Conservation (phyloP, 805 yeast genomes). For the Metschnikowia orientalis region DNA sequence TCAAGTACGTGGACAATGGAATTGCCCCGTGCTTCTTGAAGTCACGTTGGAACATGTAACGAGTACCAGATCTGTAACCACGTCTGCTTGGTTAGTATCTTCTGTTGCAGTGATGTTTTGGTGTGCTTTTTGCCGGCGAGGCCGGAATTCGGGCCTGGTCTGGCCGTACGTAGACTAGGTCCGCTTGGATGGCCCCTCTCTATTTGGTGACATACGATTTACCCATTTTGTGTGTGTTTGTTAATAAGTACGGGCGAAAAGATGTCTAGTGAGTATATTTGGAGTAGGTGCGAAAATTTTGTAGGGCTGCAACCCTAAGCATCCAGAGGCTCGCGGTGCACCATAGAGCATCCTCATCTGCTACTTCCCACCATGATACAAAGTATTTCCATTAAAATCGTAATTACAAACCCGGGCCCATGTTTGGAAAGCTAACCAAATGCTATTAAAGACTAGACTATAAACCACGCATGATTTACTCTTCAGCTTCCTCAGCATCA, state of each 20-base stretch:
- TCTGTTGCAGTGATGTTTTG: no score
- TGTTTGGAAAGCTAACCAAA: constrained; percentile 17
- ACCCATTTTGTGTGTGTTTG: constrained; percentile 27
- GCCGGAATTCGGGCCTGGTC: no score
- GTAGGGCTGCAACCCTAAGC: constrained; percentile 10
- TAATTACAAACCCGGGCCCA: constrained; percentile 3
- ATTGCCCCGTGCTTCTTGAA: constrained; percentile 95
- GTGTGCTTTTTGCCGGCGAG: no score
- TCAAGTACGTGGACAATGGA: constrained; percentile 94
- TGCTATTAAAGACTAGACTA: constrained; percentile 14
- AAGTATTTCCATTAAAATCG: background rate
- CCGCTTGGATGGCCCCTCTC: no score
- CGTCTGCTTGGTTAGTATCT: constrained; percentile 48
- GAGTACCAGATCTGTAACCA: constrained; percentile 99
- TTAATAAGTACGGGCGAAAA: no score
- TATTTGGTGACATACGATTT: constrained; percentile 33
- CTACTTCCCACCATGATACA: no score
- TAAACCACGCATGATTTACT: constrained; percentile 44
- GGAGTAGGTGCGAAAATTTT: background rate
- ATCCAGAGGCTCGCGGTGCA: no score
- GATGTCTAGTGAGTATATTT: no score
- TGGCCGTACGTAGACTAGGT: no score
- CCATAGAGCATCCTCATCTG: no score
- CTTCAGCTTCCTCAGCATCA: constrained; percentile 55
- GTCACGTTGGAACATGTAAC: constrained; percentile 99